Conservation (phyloP, 192 early-diverging fungal genomes). For the Paraglomus brasilianum region DNA sequence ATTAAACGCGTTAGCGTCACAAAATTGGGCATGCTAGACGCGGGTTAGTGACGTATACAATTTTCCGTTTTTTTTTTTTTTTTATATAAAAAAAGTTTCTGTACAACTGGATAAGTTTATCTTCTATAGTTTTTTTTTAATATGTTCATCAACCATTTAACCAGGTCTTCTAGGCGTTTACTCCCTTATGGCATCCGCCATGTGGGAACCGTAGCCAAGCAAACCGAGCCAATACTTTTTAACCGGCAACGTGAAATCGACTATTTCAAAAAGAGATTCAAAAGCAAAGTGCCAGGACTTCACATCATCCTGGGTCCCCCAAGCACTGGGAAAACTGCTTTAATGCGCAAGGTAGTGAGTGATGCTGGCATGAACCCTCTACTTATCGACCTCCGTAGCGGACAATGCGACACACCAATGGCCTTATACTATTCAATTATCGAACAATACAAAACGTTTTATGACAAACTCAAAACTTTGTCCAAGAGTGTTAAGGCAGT, state of each 20-base stretch:
- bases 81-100: too few species aligned
- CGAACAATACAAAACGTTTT: background rate
- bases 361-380: background rate
- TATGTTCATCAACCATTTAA: too few species aligned
- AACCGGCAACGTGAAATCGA: slow-evolving; percentile 13
- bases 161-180: too few species aligned
- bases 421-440: slow-evolving; percentile 8
- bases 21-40: too few species aligned
- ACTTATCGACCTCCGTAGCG: background rate
- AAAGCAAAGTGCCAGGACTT: background rate
- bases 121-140: too few species aligned
- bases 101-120: too few species aligned
- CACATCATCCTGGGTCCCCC: slow-evolving; percentile 13
- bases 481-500: background rate
- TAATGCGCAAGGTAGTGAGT: slow-evolving; percentile 7
- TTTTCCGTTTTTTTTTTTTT: too few species aligned
- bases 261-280: background rate
- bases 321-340: slow-evolving; percentile 11
- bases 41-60: too few species aligned
- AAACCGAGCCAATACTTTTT: background rate
- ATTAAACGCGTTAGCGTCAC: too few species aligned
- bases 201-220: too few species aligned
- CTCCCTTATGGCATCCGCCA: too few species aligned
- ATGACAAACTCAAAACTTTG: background rate
- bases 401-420: slow-evolving; percentile 6